Base-by-base conservation (phyloP, 2,329 filamentous ascomycete genomes). In the Colletotrichum lindemuthianum region DNA sequence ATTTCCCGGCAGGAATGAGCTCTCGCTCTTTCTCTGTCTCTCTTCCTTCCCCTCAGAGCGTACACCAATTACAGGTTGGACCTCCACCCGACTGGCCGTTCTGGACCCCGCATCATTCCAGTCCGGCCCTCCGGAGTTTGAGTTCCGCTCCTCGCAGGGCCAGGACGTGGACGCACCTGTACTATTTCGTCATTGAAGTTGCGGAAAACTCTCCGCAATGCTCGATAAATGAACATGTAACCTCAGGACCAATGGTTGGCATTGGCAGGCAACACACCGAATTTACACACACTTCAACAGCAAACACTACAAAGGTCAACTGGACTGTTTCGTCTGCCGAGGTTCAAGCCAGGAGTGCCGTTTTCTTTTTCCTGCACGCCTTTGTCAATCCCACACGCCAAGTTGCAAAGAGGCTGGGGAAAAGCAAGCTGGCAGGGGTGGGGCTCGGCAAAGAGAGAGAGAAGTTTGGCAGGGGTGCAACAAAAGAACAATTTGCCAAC, bases 171-270 rank as follows among this genome's bases (percentile, higher is more conserved):
- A 24, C 24, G 24, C 24, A 24, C 24, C 24, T 24, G 33, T 12
- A 39, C 8, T 39, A 33, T 56, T 51, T 45, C 51, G 57, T 34
- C 34, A 43, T 34, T 3, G 13, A 65, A 61, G 45, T 65, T 57
- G 24, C 61, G 44, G 61, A 56, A 51, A 65, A 65, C 61, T 56
- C 58, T 48, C 61, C 61, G 58, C 34, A 13, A 47, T 37, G 16
- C 16, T 39, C 13, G 50, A 43, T 15, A 39, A 60, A 64, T 24
- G 24, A 24, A 24, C 24, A 60, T 60, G 36, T 11, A 54, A 55
- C 52, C 32, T 55, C 4, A 24, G 24, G 24, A 24, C 24, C 24
- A 24, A 24, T 24, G 4, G 24, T 24, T 24, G 24, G 24, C 24
- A 24, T 24, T 24, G 24, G 24, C 24, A 24, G 24, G 24, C 24